phyloP scores from a whole-genome alignment of 345 rosid species.

The Litchi chinensis region DNA sequence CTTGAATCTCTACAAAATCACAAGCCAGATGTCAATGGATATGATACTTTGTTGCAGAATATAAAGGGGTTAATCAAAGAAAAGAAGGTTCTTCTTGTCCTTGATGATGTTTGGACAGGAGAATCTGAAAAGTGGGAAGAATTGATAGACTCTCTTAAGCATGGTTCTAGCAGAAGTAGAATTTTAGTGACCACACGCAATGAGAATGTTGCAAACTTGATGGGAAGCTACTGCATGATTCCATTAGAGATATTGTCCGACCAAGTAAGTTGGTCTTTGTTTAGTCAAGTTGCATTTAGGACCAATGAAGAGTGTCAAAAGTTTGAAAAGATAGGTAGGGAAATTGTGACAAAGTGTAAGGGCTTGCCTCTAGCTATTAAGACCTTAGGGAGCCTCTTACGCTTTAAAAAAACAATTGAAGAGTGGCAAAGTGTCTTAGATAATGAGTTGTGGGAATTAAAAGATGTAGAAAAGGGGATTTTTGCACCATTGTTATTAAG shows the following conservation, averaged over 20 bases:
- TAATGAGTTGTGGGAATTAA: neutral
- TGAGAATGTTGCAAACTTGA: neutral
- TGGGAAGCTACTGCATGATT: too few species aligned
- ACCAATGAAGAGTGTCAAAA: neutral
- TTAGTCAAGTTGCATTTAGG: neutral
- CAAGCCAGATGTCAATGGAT: neutral
- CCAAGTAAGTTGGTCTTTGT: neutral
- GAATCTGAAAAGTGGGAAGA: neutral
- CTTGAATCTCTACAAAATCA: too few species aligned
- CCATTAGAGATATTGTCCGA: neutral
- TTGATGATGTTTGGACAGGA: neutral
- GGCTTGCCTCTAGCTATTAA: neutral
- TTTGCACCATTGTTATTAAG: neutral
- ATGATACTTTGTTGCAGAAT: neutral
- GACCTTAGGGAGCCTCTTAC: neutral
- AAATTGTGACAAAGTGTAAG: neutral
- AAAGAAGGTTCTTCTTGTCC: neutral
- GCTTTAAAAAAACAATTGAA: neutral
- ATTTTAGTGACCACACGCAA: conserved; percentile 8
- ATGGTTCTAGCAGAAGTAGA: neutral
- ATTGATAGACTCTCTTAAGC: neutral
- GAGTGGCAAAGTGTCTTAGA: neutral
- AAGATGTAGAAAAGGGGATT: neutral
- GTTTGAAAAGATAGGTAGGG: neutral
- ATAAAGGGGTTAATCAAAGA: too few species aligned